Evolutionary conservation across 2,329 filamentous ascomycete species (phyloP), one percentile per base, ranked within the genome.

Genomic region (Teratosphaeria zuluensis): DNA sequence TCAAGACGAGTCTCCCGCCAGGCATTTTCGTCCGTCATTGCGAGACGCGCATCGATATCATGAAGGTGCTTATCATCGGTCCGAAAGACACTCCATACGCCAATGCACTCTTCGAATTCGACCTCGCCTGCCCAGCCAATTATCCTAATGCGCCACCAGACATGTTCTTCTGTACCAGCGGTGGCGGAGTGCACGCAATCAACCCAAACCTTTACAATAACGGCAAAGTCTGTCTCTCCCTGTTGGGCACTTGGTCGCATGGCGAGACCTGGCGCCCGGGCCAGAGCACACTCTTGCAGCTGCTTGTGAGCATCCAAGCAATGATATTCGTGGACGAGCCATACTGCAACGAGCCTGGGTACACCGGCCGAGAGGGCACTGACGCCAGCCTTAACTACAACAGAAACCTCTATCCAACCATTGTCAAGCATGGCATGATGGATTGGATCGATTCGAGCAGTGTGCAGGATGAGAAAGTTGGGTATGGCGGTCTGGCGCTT

Each of bases 121-220:
- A 85, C 67, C 73, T 84, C 51, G 72, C 79, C 56, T 75, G 83
- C 53, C 67, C 68, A 8, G 62, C 72, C 0, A 64, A 72, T 0
- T 85, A 80, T 60, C 82, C 82, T 1, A 66, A 69, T 8, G 61
- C 66, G 2, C 78, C 82, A 2, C 82, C 82, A 0, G 67, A 71
- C 14, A 76, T 79, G 14, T 77, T 76, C 64, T 84, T 84, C 66
- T 80, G 83, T 65, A 81, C 80, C 0, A 76, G 74, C 1, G 69
- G 71, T 2, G 76, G 77, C 80, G 80, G 80, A 14, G 63, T 21
- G 63, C 74, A 61, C 63, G 69, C 28, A 80, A 82, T 84, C 35
- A 85, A 84, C 62, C 82, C 82, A 0, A 85, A 85, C 63, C 69
- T 85, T 2, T 84, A 84, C 64, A 78, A 82, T 56, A 75, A 82